phyloP scores from a whole-genome alignment of 2,329 filamentous ascomycete genomes.

The Macrophomina phaseolina region DNA sequence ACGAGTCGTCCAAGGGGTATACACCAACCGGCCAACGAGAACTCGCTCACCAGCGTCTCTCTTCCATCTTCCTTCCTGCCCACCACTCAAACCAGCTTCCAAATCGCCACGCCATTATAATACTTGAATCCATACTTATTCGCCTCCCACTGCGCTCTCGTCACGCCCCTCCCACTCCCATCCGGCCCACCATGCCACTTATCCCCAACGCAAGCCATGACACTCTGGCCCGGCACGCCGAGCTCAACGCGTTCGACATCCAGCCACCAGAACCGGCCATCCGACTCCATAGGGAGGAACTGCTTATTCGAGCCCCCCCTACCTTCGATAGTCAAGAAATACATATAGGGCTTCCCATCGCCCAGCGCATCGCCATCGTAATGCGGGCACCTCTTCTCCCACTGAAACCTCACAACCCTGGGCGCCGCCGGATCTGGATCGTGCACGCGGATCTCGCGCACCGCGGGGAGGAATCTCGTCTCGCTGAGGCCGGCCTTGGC shows the following conservation, averaged over 20 bases:
- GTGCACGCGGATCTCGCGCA: conserved; percentile 65
- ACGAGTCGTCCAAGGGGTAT: too few relatives aligned
- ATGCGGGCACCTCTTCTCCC: conserved; percentile 79
- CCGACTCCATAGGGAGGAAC: conserved; percentile 69
- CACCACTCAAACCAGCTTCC: conserved; percentile 11
- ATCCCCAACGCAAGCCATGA: conserved; percentile 15
- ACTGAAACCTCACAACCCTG: conserved; percentile 73
- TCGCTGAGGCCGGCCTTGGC: conserved; percentile 58
- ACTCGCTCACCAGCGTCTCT: background rate
- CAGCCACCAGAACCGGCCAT: conserved; percentile 80
- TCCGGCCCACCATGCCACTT: conserved; percentile 24
- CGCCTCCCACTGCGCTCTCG: conserved; percentile 23
- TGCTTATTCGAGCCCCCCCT: conserved; percentile 72
- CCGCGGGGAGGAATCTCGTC: conserved; percentile 66
- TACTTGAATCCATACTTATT: conserved; percentile 22
- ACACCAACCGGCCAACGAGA: background rate
- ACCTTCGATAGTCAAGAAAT: conserved; percentile 67
- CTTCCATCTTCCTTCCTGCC: too few relatives aligned
- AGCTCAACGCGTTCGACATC: conserved; percentile 68
- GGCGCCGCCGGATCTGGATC: conserved; percentile 47
- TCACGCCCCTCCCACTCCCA: conserved; percentile 26
- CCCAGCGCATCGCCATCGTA: conserved; percentile 77
- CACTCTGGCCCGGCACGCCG: conserved; percentile 38
- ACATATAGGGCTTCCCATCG: conserved; percentile 68
- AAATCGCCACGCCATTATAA: conserved; percentile 15